Conservation (phyloP, 1,284 basidiomycete species). For the Leucoagaricus sp. region DNA sequence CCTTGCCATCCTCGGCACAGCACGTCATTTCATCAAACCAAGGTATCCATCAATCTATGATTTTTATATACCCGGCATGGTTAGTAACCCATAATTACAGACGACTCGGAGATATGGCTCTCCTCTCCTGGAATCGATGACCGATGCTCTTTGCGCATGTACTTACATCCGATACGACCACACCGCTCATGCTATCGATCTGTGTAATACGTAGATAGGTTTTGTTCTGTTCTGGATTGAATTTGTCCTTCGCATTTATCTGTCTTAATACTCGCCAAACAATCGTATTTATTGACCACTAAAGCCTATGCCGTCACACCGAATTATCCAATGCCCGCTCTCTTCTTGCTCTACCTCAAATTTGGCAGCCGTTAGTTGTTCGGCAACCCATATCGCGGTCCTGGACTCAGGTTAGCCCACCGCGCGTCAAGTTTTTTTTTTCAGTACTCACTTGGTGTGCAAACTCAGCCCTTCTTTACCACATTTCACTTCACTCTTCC, state of each 20-base stretch:
- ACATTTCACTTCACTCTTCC: slow-evolving; percentile 53
- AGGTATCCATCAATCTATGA: slow-evolving; percentile 49
- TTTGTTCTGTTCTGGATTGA: not conserved
- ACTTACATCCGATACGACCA: too few species aligned
- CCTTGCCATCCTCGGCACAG: slow-evolving; percentile 87
- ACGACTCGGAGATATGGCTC: slow-evolving; percentile 80
- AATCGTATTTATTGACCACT: slow-evolving; percentile 18
- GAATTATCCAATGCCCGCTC: slow-evolving; percentile 40
- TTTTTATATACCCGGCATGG: too few species aligned
- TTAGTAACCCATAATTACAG: slow-evolving; percentile 35
- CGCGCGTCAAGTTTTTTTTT: not conserved
- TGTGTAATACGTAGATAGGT: slow-evolving; percentile 22
- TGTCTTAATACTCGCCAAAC: not conserved
- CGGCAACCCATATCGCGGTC: slow-evolving; percentile 72
- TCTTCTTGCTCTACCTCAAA: slow-evolving; percentile 50
- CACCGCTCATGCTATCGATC: not conserved
- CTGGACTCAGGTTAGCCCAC: slow-evolving; percentile 32
- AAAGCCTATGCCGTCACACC: slow-evolving; percentile 61
- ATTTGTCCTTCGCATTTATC: too few species aligned
- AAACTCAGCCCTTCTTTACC: slow-evolving; percentile 56
- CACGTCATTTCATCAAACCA: slow-evolving; percentile 91
- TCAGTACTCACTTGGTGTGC: slow-evolving; percentile 56
- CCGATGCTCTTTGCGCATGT: not conserved
- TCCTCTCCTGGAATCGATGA: slow-evolving; percentile 84
- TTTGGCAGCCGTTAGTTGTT: slow-evolving; percentile 62